Evolutionary conservation across 257 asterid species (phyloP), one percentile per base, ranked within the genome.

Genomic region (Ehretia macrophylla): DNA sequence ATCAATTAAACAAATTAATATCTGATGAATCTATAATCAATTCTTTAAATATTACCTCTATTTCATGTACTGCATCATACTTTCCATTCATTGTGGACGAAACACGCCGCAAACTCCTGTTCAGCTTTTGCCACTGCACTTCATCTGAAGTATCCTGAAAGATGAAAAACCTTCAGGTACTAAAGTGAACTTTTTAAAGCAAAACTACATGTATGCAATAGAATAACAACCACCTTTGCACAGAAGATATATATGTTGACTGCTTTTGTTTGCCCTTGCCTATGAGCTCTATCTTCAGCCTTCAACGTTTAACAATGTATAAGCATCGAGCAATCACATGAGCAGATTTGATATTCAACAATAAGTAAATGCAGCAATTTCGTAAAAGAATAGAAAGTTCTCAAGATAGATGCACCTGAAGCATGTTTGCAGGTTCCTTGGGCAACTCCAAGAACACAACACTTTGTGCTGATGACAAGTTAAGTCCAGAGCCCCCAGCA

Each of bases 281-380:
- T 84, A 68, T 92, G 99, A 68, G 93, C 96, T 83, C 99, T 88
- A 76, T 80, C 85, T 85, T 92, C 99, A 66, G 99, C 99, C 99
- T 92, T 62, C 76, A 68, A 67, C 58, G 68, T 61, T 59, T 60
- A 35, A 63, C 68, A 56, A 67, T 47, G 42, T 23, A 71, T 35
- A 61, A 77, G 73, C 66, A 67, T 66, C 68, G 69, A 46, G 56
- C 49, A 64, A 72, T 27, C 17, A 65, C 21, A 56, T 10, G 16
- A 20, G 45, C 32, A 47, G 18, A 60, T 22, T 8, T 17, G 11
- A 37, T 13, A 23, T 17, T 9, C 11, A 11, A 46, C 47, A 48
- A 40, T 14, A 22, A 8, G 23, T 8, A 46, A n/a, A 48, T 17
- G 21, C 38, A 4, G 8, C 32, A 51, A 47, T 14, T 14, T 35